Evolutionary conservation across 2,329 filamentous ascomycete species (phyloP).

Genomic region (Aspergillus ochraceus): DNA sequence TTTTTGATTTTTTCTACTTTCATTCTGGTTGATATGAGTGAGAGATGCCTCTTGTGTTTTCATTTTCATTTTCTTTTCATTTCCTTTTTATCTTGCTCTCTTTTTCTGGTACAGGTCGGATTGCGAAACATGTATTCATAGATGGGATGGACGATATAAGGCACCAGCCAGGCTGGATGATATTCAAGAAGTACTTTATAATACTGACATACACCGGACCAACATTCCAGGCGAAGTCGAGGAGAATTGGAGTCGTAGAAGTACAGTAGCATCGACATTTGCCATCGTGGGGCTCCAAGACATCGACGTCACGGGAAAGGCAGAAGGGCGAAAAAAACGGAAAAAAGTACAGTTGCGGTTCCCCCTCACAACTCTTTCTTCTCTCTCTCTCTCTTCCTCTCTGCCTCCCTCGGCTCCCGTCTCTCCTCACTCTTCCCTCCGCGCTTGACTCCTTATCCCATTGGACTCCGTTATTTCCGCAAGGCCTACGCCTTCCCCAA

Average conservation of each 20-base stretch:
- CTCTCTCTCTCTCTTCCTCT: not conserved
- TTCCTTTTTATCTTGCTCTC: not conserved
- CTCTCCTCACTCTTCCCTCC: constrained; percentile 6
- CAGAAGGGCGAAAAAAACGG: not conserved
- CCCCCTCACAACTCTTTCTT: not conserved
- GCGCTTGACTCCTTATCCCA: not conserved
- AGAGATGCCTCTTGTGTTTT: not conserved
- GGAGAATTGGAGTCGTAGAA: not conserved
- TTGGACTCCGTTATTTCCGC: not conserved
- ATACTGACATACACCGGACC: not conserved
- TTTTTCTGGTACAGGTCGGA: not conserved
- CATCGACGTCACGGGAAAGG: constrained; percentile 7
- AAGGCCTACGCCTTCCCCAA: not conserved
- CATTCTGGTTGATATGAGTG: not conserved
- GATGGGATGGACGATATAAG: constrained; percentile 2
- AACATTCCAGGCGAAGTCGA: not conserved
- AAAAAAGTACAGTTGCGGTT: not conserved
- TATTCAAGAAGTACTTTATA: not conserved
- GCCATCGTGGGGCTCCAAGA: not conserved
- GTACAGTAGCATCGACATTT: not conserved
- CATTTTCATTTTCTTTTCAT: not conserved
- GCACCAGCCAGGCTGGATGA: not conserved
- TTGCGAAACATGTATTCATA: constrained; percentile 2
- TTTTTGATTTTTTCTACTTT: not conserved
- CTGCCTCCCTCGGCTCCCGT: constrained; percentile 8